Evolutionary conservation across 352 stramenopile genomes (phyloP).

Genomic region (Phytopythium litorale): DNA sequence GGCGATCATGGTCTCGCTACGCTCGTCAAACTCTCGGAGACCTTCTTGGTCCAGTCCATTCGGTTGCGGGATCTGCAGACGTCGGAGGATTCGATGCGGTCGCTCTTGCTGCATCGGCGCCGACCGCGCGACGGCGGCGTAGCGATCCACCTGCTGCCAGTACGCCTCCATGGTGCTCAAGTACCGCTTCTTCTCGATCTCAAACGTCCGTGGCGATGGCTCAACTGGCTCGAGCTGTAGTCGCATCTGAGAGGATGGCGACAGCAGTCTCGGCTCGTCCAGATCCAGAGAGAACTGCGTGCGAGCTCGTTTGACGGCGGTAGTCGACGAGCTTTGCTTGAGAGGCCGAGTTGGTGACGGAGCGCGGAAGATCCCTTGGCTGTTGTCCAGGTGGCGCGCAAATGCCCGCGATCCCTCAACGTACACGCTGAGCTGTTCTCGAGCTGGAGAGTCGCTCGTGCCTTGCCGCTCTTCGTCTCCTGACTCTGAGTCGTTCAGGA

Average conservation of each 20-base stretch:
- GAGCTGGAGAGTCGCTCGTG: not conserved
- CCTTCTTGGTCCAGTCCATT: conserved; percentile 34
- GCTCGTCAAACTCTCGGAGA: conserved; percentile 51
- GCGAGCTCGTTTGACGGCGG: conserved; percentile 11
- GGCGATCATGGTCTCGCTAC: conserved; percentile 65
- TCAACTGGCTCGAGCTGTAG: conserved; percentile 49
- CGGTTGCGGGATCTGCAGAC: conserved; percentile 67
- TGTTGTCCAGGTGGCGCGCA: conserved; percentile 61
- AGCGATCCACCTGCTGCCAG: conserved; percentile 75
- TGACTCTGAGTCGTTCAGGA: not conserved
- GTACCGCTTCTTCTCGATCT: conserved; percentile 72
- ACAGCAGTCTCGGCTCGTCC: conserved; percentile 12
- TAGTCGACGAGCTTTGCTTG: conserved; percentile 13
- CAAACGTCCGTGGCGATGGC: conserved; percentile 61
- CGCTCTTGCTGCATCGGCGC: conserved; percentile 63
- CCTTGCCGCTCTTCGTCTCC: not conserved
- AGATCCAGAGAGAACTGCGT: conserved; percentile 42
- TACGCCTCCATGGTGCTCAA: conserved; percentile 82
- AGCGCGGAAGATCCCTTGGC: conserved; percentile 46
- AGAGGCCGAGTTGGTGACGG: conserved; percentile 44
- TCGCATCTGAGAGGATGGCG: conserved; percentile 6
- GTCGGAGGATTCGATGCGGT: conserved; percentile 56
- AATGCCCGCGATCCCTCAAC: conserved; percentile 53
- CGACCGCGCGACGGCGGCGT: conserved; percentile 38
- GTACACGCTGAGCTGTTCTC: conserved; percentile 41